Evolutionary conservation across 202 grass and related monocot species (phyloP), one percentile per base, ranked within the genome.

Genomic region (Setaria viridis): DNA sequence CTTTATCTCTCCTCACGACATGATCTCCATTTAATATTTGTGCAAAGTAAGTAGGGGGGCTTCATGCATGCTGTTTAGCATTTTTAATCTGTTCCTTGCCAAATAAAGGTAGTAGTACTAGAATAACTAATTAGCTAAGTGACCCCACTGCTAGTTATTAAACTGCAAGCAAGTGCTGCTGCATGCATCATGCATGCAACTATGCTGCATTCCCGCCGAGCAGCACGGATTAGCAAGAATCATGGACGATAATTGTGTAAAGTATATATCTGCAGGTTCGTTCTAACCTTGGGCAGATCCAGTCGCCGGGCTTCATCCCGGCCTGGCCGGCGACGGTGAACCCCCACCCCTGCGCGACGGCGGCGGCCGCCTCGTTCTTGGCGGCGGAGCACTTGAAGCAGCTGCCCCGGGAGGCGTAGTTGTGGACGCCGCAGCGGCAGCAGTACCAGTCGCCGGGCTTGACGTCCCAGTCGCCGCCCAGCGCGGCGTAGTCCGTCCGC

Each of bases 381-480:
- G 85, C 82, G 37, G 93, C 74, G 46, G 85, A 57, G 72, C 96
- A 99, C 90, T 99, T 99, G 86, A 99, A 96, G 91, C 96, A 99
- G 86, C 32, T 84, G 17, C 55, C 34, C 8, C 93, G 93, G 88
- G 85, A 93, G 70, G 96, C 96, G 71, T 90, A 99, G 96, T 99
- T 99, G 85, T 90, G 83, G 63, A 91, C 96, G 25, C 90, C 60
- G 76, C 96, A 99, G 84, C 84, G 58, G 80, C 59, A 85, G 90
- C 96, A 99, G 80, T 83, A 94, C 96, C 96, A 99, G 76, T 99
- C 96, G 34, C 96, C 96, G 3, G 96, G 96, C 87, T 99, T 99
- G 17, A 99, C 93, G 29, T 95, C 90, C 96, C 96, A 99, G 47
- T 77, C 90, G 20, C 89, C 89, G 34, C 86, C 71, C 87, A 86